These are phyloP conservation scores for Cantharellus anzutake DNA, from an alignment of 768 basidiomycete species.

Conservation along the genomic window DNA sequence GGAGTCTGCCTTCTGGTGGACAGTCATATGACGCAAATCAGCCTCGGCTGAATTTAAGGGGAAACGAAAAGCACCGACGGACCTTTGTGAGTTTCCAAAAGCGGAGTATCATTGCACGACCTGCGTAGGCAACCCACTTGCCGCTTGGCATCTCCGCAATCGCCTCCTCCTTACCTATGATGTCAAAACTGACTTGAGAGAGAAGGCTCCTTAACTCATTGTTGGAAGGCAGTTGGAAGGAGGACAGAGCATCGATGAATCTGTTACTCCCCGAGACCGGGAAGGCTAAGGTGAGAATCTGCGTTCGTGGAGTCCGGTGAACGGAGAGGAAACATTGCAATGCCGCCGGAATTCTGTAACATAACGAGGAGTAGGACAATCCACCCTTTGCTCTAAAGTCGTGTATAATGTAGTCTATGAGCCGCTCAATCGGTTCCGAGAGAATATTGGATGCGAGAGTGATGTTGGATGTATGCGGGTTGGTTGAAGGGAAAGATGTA, in stretches of 20 bases:
- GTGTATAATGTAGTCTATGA: conserved; percentile 23
- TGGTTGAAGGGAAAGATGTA: conserved; percentile 15
- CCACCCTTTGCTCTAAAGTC: conserved; percentile 23
- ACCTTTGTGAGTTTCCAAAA: conserved; percentile 80
- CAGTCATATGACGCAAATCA: conserved; percentile 2
- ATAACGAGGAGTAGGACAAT: conserved; percentile 29
- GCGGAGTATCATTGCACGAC: conserved; percentile 47
- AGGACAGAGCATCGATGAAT: conserved; percentile 9
- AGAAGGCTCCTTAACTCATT: conserved; percentile 1
- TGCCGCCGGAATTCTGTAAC: conserved; percentile 22
- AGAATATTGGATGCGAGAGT: neutral
- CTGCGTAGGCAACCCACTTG: conserved; percentile 82
- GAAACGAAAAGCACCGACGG: conserved; percentile 11
- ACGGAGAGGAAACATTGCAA: conserved; percentile 25
- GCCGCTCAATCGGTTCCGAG: neutral
- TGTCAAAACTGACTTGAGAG: conserved; percentile 19
- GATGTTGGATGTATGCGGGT: conserved; percentile 4
- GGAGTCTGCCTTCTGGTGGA: conserved; percentile 68
- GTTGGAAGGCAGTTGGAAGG: conserved; percentile 13
- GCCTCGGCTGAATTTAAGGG: neutral
- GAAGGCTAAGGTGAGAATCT: conserved; percentile 34
- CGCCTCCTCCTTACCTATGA: conserved; percentile 31
- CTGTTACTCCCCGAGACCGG: conserved; percentile 15
- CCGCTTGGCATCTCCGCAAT: conserved; percentile 62
- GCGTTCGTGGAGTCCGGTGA: conserved; percentile 18